Conservation (phyloP, 768 basidiomycete genomes). For the Hebeloma cylindrosporum region DNA sequence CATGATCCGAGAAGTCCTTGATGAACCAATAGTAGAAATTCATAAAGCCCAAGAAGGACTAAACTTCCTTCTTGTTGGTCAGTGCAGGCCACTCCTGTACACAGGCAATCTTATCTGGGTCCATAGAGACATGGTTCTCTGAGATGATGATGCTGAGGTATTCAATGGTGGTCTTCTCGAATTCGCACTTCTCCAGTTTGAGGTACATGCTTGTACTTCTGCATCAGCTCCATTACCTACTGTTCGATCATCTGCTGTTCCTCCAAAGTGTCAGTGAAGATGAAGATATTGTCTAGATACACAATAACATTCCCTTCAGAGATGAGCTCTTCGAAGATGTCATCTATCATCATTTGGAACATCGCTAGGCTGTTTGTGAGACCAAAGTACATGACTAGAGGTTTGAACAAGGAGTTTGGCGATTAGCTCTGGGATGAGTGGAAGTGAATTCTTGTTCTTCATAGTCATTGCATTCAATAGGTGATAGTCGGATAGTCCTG, state of each 20-base stretch:
- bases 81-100: constrained; percentile 37
- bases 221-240: constrained; percentile 19
- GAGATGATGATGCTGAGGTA: constrained; percentile 33
- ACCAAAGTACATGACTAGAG: constrained; percentile 37
- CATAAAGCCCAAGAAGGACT: constrained; percentile 43
- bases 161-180: constrained; percentile 25
- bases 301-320: no score
- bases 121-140: constrained; percentile 33
- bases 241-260: constrained; percentile 12
- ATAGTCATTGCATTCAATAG: constrained; percentile 30
- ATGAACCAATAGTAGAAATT: constrained; percentile 49
- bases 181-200: constrained; percentile 42
- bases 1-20: constrained; percentile 32
- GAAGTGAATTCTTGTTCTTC: constrained; percentile 30
- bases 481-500: constrained; percentile 30
- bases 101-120: constrained; percentile 35
- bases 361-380: constrained; percentile 31
- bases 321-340: no score
- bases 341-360: no score
- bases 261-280: constrained; percentile 23
- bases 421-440: constrained; percentile 23
- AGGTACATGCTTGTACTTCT: constrained; percentile 28
- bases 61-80: constrained; percentile 26
- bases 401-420: constrained; percentile 37
- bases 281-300: no score